phyloP scores from a whole-genome alignment of 148 eudicot genomes.

The Persicaria maculosa region DNA sequence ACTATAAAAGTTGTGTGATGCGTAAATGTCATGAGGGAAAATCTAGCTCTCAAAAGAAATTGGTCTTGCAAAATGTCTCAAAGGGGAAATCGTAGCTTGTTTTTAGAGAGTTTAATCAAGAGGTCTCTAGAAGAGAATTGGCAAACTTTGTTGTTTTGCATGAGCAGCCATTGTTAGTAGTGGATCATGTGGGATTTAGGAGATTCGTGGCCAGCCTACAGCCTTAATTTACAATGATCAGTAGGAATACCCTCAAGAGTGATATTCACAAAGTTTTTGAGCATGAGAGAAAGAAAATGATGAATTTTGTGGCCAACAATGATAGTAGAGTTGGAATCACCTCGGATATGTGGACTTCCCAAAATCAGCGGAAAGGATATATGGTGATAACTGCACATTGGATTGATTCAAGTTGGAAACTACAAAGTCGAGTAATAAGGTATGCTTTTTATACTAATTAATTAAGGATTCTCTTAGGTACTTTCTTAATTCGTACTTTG shows the following conservation, averaged over 20 bases:
- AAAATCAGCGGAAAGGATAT: neutral
- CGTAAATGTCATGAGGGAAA: neutral
- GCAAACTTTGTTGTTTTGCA: neutral
- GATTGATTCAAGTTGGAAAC: neutral
- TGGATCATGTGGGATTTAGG: neutral
- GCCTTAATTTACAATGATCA: neutral
- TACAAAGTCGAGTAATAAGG: neutral
- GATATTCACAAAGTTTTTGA: neutral
- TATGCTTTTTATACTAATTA: neutral
- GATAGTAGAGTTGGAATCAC: neutral
- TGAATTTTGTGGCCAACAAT: neutral
- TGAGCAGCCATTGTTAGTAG: neutral
- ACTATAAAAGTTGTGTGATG: neutral
- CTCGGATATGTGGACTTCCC: neutral
- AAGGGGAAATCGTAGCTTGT: neutral
- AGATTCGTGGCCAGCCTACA: neutral
- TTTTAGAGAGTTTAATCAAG: neutral
- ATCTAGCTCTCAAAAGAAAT: neutral
- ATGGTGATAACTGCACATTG: neutral
- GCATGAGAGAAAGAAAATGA: neutral
- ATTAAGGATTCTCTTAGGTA: too few relatives aligned
- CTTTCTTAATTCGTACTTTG: too few relatives aligned
- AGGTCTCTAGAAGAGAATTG: neutral
- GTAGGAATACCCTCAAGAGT: neutral
- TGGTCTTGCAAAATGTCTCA: neutral